Base-by-base conservation (phyloP, 169 alveolate species). In the Cryptosporidium meleagridis region DNA sequence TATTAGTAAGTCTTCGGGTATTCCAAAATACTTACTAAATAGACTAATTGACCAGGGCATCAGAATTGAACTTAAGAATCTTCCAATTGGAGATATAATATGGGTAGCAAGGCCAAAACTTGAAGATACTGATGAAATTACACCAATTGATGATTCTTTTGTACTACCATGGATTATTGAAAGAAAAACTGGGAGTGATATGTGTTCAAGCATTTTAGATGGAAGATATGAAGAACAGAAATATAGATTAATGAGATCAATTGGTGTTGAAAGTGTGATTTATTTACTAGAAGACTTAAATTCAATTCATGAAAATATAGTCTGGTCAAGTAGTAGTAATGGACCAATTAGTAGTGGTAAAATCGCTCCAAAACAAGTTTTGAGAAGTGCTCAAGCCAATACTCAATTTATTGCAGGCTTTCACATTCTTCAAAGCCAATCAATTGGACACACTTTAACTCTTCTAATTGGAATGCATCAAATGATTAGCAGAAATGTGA, bases 221-320 rank as follows among this genome's bases (percentile, higher is more conserved):
- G 97, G 97, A 7, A 85, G 95, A 21, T 85, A 95, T 72, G 96
- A 95, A 48, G 97, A 95, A 53, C 97, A 95, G 71, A 94, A 94
- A 86, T 70, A 92, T 51, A 91, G 97, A 37, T 75, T 95, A 75
- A 91, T 95, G 93, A 91, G 95, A 44, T 86, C 94, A 39, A 70
- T 67, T 26, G 97, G 95, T 31, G 91, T 91, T 70, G 92, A 89
- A 29, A 95, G 92, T 75, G 94, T 95, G 10, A 91, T 94, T 51
- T 95, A 93, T 86, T 71, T 95, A 31, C 91, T 94, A 33, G 97
- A 95, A 31, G 89, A 80, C n/a, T 16, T 80, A 18, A 80, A 80
- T 29, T 80, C 89, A 39, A 80, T 80, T n/a, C 89, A 80, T 62
- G 89, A 80, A 29, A 58, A 80, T 31, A 80, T 80, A 26, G 52